Conservation (phyloP, 129 eudicot genomes). For the Lonicera japonica region DNA sequence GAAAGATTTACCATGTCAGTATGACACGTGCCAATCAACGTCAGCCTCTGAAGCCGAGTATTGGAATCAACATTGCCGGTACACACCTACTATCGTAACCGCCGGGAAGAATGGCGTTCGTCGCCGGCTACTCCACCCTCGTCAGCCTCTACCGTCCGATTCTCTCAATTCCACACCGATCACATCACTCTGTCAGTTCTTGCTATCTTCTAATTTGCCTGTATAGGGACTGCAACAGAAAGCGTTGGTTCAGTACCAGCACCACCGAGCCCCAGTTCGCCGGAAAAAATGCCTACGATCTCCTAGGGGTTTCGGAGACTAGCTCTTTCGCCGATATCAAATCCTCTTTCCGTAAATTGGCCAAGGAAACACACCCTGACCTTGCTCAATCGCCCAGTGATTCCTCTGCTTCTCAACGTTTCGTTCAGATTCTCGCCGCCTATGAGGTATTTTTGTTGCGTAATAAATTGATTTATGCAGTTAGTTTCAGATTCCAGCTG, state of each 20-base stretch:
- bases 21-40: too few relatives aligned
- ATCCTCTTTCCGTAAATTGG: conserved; percentile 66
- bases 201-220: conserved; percentile 8
- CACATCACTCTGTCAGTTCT: conserved; percentile 13
- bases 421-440: conserved; percentile 83
- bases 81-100: too few relatives aligned
- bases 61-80: too few relatives aligned
- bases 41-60: too few relatives aligned
- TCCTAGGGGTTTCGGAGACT: conserved; percentile 60
- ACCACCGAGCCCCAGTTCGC: conserved; percentile 43
- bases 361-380: conserved; percentile 91
- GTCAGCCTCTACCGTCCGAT: conserved; percentile 20
- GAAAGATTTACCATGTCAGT: too few relatives aligned
- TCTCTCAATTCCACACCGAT: conserved; percentile 16
- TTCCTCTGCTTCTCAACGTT: conserved; percentile 42
- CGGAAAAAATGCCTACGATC: conserved; percentile 62
- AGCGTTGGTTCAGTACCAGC: conserved; percentile 41
- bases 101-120: conserved; percentile 29
- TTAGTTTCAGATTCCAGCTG: not conserved
- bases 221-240: conserved; percentile 7
- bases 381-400: conserved; percentile 36
- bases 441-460: conserved; percentile 50
- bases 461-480: not conserved
- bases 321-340: conserved; percentile 66
- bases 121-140: conserved; percentile 22